phyloP scores from a whole-genome alignment of 108 stramenopile species.

The Cyclotella baltica region DNA sequence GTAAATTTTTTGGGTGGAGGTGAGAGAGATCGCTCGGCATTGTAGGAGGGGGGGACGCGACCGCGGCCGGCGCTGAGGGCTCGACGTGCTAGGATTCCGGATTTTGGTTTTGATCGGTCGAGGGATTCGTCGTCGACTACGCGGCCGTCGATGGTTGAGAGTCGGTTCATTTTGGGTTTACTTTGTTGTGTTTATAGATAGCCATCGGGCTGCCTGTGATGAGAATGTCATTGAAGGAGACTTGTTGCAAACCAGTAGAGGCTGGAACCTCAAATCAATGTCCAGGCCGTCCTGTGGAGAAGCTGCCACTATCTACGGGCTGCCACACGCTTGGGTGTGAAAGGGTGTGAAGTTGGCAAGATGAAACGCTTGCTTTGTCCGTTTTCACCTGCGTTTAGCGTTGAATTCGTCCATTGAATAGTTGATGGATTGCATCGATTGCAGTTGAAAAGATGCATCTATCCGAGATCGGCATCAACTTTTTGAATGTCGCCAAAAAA shows the following conservation, averaged over 20 bases:
- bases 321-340: no score
- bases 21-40: not conserved
- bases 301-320: no score
- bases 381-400: not conserved
- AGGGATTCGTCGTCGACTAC: slow-evolving; percentile 5
- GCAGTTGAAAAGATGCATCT: no score
- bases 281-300: no score
- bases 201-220: not conserved
- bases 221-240: not conserved
- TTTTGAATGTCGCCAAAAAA: not conserved
- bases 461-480: not conserved
- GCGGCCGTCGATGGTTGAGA: slow-evolving; percentile 7
- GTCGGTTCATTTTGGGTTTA: not conserved
- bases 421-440: not conserved
- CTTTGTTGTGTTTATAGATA: not conserved
- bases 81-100: not conserved
- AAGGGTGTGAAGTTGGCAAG: no score
- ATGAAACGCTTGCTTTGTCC: no score
- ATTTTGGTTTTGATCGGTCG: not conserved
- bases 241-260: not conserved
- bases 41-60: slow-evolving; percentile 5
- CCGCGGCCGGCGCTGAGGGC: slow-evolving; percentile 2
- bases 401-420: not conserved
- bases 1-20: not conserved
- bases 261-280: no score